Conservation (phyloP, 2,329 filamentous ascomycete genomes). For the Tympanopsis confertula region DNA sequence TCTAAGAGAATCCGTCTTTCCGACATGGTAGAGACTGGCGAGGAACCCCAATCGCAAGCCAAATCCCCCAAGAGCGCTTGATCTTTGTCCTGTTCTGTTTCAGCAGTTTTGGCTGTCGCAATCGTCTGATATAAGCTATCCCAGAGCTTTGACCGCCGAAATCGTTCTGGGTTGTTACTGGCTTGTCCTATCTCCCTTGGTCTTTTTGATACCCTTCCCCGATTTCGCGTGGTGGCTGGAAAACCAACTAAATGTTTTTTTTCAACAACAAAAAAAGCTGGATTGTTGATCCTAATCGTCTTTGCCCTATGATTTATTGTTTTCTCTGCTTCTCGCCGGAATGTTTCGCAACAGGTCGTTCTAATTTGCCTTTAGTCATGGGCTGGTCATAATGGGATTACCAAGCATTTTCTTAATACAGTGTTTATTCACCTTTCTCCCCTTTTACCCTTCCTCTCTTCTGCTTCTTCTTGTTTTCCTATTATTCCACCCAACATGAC, state of each 20-base stretch:
- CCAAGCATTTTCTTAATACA: too few relatives aligned
- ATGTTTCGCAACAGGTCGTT: too few relatives aligned
- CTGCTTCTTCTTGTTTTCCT: neutral
- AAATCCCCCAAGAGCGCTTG: neutral
- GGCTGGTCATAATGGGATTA: conserved; percentile 1
- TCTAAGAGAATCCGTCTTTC: neutral
- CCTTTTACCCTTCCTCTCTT: neutral
- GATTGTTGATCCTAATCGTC: too few relatives aligned
- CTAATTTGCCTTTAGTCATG: neutral
- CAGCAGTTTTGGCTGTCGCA: too few relatives aligned
- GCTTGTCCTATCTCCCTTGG: neutral
- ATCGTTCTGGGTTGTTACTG: too few relatives aligned
- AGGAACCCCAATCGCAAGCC: neutral
- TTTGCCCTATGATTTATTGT: too few relatives aligned
- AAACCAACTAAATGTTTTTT: too few relatives aligned
- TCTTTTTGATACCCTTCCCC: conserved; percentile 1
- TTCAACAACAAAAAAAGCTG: too few relatives aligned
- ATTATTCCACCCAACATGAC: neutral
- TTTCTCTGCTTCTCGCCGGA: too few relatives aligned
- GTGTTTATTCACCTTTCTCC: neutral
- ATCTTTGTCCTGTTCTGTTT: neutral
- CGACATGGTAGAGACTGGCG: conserved; percentile 1
- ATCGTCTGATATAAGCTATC: too few relatives aligned
- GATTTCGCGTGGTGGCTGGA: too few relatives aligned
- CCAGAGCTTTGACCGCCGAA: neutral